A percentile compares a stretch with the other conserved stretches of the same genome.
Evolutionary conservation across 2,329 filamentous ascomycete genomes (phyloP).

Genomic region (Xylaria arbuscula): DNA sequence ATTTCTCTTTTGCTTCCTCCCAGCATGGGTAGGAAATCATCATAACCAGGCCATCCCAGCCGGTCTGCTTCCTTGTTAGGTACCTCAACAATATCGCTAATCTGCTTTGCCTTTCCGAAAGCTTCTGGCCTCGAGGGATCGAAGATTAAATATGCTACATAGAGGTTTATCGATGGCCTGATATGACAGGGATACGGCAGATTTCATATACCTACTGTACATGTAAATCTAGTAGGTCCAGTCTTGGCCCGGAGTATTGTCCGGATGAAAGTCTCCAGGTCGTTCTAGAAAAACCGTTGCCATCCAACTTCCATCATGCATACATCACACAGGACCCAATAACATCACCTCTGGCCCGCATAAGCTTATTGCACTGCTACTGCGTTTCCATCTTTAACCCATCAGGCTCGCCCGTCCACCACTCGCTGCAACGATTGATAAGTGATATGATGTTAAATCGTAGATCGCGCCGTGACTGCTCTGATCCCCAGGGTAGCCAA

Average conservation of each 20-base stretch:
- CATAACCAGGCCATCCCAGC: too few species aligned
- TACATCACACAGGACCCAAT: constrained; percentile 14
- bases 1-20: not conserved
- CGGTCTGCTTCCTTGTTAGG: not conserved
- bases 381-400: not conserved
- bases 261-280: not conserved
- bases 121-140: not conserved
- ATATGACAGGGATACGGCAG: not conserved
- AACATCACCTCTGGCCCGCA: not conserved
- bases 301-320: constrained; percentile 20
- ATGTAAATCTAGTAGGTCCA: not conserved
- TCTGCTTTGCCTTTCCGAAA: not conserved
- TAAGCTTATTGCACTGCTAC: not conserved
- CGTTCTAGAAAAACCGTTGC: not conserved
- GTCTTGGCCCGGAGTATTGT: too few species aligned
- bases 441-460: constrained; percentile 30
- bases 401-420: not conserved
- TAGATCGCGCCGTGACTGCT: not conserved
- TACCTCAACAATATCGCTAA: not conserved
- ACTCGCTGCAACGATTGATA: not conserved
- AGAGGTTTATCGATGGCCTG: not conserved
- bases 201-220: not conserved
- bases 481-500: constrained; percentile 6
- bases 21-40: not conserved
- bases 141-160: not conserved